Percentiles rank a stretch among this genome's conserved stretches.
phyloP scores from a whole-genome alignment of 345 rosid species.

The Populus davidiana region DNA sequence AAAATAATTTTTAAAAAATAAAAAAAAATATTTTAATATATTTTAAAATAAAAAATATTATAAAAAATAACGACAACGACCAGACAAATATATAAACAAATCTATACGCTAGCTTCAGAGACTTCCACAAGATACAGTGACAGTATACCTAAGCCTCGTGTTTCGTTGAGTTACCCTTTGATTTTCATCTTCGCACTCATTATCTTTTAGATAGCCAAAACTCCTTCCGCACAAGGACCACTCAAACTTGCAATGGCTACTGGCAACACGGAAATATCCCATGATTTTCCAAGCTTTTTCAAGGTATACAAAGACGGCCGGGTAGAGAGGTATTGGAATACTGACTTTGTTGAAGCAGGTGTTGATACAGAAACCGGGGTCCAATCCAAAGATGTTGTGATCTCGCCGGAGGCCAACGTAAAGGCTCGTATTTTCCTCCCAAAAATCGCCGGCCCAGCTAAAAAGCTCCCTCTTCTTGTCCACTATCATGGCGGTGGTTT shows the following conservation, averaged over 20 bases:
- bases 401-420: slow-evolving; percentile 17
- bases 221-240: no score
- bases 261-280: not conserved
- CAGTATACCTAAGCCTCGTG: no score
- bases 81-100: no score
- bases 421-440: slow-evolving; percentile 46
- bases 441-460: not conserved
- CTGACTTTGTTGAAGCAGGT: slow-evolving; percentile 35
- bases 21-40: no score
- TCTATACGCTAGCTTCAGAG: no score
- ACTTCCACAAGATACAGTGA: no score
- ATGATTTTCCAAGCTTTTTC: slow-evolving; percentile 28
- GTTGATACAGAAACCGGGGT: slow-evolving; percentile 42
- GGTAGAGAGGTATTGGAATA: slow-evolving; percentile 38
- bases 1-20: no score
- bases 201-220: no score
- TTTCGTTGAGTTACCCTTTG: no score
- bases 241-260: slow-evolving; percentile 17
- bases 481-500: slow-evolving; percentile 30
- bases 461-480: slow-evolving; percentile 47
- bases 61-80: no score
- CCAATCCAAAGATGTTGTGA: slow-evolving; percentile 41
- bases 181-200: no score
- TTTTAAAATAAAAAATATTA: no score
- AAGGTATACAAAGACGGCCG: slow-evolving; percentile 50